Conservation (phyloP, 1,139 yeast genomes). For the Kurtzmaniella quercitrusa region DNA sequence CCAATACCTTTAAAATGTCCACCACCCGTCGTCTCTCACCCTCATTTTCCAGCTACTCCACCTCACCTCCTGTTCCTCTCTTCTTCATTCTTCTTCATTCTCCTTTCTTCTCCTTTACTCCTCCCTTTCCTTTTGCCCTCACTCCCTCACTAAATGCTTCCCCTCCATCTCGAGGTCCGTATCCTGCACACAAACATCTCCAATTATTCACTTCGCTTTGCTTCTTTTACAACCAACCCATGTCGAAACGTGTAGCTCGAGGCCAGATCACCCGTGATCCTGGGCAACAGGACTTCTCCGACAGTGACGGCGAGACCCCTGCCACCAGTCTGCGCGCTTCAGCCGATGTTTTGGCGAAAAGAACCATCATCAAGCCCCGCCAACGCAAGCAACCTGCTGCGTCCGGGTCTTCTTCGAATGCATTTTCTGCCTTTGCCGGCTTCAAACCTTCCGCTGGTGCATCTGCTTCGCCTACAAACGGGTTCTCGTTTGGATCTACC, state of each 20-base stretch:
- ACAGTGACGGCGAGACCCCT: slow-evolving; percentile 32
- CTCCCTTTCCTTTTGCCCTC: not conserved
- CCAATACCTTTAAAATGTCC: no score
- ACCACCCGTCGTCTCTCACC: no score
- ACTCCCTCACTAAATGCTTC: no score
- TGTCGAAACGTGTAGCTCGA: slow-evolving; percentile 69
- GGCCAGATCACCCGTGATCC: slow-evolving; percentile 51
- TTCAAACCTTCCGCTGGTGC: not conserved
- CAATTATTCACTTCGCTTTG: not conserved
- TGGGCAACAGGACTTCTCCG: slow-evolving; percentile 21
- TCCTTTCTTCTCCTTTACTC: no score
- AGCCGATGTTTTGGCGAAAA: slow-evolving; percentile 55
- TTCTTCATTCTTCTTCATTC: no score
- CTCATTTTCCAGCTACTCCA: no score
- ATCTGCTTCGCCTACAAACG: not conserved
- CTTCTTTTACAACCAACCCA: slow-evolving; percentile 11
- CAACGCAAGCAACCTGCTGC: slow-evolving; percentile 4
- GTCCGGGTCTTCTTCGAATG: slow-evolving; percentile 1
- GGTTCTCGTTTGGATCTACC: slow-evolving; percentile 9
- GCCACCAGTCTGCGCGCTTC: slow-evolving; percentile 45
- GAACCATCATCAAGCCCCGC: slow-evolving; percentile 66
- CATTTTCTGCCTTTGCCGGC: slow-evolving; percentile 1
- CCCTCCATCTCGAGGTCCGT: not conserved
- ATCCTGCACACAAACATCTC: slow-evolving; percentile 1
- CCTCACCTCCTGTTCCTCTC: no score